These are phyloP conservation scores for Drechslerella coelobrocha DNA, from an alignment of 2,329 filamentous ascomycete species.

Conservation along the genomic window DNA sequence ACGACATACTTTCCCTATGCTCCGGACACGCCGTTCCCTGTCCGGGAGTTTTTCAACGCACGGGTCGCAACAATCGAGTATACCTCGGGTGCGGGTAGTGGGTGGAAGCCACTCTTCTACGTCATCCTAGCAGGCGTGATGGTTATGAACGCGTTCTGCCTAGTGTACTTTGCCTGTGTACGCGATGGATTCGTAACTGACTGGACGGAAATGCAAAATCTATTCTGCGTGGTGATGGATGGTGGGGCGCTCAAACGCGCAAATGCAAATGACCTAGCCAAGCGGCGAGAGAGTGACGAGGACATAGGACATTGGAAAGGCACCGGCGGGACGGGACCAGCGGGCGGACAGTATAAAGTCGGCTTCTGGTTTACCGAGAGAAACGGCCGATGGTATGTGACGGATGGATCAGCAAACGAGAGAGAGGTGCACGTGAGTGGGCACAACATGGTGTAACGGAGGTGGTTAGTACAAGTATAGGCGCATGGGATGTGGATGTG, in stretches of 20 bases:
- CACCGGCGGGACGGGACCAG: constrained; percentile 35
- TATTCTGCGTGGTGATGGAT: constrained; percentile 62
- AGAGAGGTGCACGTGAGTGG: constrained; percentile 19
- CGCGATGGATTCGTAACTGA: constrained; percentile 72
- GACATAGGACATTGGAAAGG: constrained; percentile 28
- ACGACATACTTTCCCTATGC: constrained; percentile 66
- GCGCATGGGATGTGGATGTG: constrained; percentile 21
- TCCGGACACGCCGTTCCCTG: constrained; percentile 4
- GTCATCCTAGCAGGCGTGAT: constrained; percentile 71
- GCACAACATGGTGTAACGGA: neutral
- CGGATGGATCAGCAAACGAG: constrained; percentile 10
- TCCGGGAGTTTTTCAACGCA: constrained; percentile 69
- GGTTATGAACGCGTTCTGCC: constrained; percentile 70
- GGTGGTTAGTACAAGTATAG: neutral
- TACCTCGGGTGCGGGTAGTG: constrained; percentile 68
- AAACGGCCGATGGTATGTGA: constrained; percentile 42
- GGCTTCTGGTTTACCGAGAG: constrained; percentile 48
- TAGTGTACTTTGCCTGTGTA: constrained; percentile 68
- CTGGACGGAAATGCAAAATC: constrained; percentile 77
- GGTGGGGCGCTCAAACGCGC: constrained; percentile 22
- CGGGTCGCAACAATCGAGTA: constrained; percentile 72
- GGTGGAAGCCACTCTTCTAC: constrained; percentile 73
- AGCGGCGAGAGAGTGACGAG: neutral
- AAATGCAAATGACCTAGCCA: neutral
- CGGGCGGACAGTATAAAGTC: constrained; percentile 44